Percentiles rank a stretch among this genome's conserved stretches.
These are phyloP conservation scores for Candida mattraensis DNA, from an alignment of 805 yeast species.

Conservation along the genomic window DNA sequence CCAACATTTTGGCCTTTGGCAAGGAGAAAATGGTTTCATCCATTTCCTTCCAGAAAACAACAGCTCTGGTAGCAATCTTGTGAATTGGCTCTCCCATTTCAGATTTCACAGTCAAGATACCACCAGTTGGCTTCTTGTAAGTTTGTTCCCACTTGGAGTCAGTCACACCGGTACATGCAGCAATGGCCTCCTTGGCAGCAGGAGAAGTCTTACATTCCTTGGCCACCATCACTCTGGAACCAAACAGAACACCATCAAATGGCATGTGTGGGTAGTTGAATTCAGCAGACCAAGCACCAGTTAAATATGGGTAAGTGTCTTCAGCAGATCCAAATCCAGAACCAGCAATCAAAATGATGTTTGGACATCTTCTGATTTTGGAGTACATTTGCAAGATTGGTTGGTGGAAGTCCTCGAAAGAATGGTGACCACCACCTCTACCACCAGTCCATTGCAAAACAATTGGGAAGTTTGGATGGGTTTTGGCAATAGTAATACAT, in stretches of 20 bases:
- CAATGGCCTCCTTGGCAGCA: slow-evolving; percentile 91
- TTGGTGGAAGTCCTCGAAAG: slow-evolving; percentile 98
- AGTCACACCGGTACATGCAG: slow-evolving; percentile 84
- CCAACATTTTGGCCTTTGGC: slow-evolving; percentile 85
- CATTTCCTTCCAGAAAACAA: slow-evolving; percentile 93
- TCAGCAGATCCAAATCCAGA: slow-evolving; percentile 98
- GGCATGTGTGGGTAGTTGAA: slow-evolving; percentile 98
- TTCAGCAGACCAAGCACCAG: slow-evolving; percentile 92
- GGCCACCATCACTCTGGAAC: slow-evolving; percentile 97
- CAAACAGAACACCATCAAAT: slow-evolving; percentile 93
- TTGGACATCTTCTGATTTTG: slow-evolving; percentile 85
- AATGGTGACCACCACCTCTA: slow-evolving; percentile 99
- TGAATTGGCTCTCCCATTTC: slow-evolving; percentile 99
- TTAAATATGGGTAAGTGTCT: slow-evolving; percentile 95
- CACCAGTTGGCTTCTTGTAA: slow-evolving; percentile 95
- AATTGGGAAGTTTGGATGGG: slow-evolving; percentile 95
- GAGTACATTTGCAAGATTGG: slow-evolving; percentile 96
- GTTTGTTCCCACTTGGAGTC: slow-evolving; percentile 92
- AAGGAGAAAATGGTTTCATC: slow-evolving; percentile 90
- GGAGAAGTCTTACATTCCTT: slow-evolving; percentile 93
- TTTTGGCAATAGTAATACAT: slow-evolving; percentile 86
- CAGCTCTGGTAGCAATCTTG: slow-evolving; percentile 98
- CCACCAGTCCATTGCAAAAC: slow-evolving; percentile 99
- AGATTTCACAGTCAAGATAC: slow-evolving; percentile 91
- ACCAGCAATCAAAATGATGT: slow-evolving; percentile 92